Evolutionary conservation across 2,329 filamentous ascomycete genomes (phyloP).

Genomic region (Penicillium sp.): DNA sequence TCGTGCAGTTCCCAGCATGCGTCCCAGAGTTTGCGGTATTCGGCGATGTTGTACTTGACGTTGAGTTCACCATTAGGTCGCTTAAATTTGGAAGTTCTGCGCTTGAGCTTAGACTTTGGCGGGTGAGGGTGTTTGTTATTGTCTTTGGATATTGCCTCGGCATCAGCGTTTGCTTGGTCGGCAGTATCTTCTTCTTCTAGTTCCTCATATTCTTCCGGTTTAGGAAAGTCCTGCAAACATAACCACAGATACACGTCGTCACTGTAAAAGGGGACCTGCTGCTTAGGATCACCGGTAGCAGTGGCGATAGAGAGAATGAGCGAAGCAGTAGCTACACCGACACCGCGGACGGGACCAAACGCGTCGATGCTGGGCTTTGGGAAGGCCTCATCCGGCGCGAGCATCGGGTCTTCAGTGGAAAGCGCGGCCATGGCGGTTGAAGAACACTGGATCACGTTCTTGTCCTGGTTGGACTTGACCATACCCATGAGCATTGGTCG

Average conservation of each 20-base stretch:
- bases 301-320: constrained; percentile 45
- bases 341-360: constrained; percentile 43
- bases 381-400: constrained; percentile 27
- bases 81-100: constrained; percentile 8
- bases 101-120: not conserved
- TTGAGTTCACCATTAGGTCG: constrained; percentile 35
- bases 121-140: not conserved
- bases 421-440: constrained; percentile 32
- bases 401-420: constrained; percentile 13
- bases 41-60: constrained; percentile 47
- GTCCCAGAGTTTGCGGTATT: constrained; percentile 43
- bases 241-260: constrained; percentile 50
- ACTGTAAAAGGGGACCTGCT: constrained; percentile 47
- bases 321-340: constrained; percentile 49
- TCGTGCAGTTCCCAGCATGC: constrained; percentile 27
- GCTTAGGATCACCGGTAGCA: not conserved
- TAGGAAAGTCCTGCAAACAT: constrained; percentile 32
- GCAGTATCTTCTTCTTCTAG: not conserved
- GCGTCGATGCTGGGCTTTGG: constrained; percentile 38
- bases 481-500: constrained; percentile 47
- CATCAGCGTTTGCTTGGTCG: not conserved
- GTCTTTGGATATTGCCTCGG: not conserved
- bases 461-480: constrained; percentile 41
- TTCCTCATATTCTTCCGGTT: not conserved
- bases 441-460: constrained; percentile 34